Base-by-base conservation (phyloP, 2,329 filamentous ascomycete genomes). In the Calonectria henricotiae region DNA sequence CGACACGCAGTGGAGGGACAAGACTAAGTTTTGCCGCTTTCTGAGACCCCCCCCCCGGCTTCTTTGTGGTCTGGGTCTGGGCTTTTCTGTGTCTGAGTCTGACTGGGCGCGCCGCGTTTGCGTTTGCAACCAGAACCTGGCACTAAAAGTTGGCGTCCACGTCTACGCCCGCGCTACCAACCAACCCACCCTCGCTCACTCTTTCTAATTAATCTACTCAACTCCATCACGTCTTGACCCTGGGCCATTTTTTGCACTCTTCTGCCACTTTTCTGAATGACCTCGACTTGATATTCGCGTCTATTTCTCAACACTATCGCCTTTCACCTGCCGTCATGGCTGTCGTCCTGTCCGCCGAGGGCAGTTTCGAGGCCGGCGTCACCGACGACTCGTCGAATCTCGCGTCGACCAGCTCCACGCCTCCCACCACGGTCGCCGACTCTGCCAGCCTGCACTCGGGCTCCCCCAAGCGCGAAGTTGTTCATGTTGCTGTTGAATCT, bases 361-460 rank as follows among this genome's bases (percentile, higher is more conserved):
- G 76, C 76, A 79, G 77, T 77, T 78, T 81, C 70, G 75, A 76
- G 67, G 69, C 67, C 44, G 71, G 68, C 68, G 70, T 55, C 63
- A 71, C 69, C 32, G 77, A 78, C 65, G 85, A 86, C 51, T 86
- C 85, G 62, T 86, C 84, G 77, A 82, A 88, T 75, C 83, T 87
- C 85, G 87, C 87, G 84, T 89, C 88, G 61, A 83, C 86, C 30
- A 87, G 85, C 76, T 91, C 89, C 23, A 93, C 91, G 68, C 91
- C 91, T 55, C 90, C 90, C 27, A 93, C 91, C 60, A 93, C 89
- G 74, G 84, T 91, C 74, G 89, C 88, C 77, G 91, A 93, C 79
- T 86, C 85, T 75, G 86, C 85, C 70, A 92, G 90, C 82, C 83
- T 90, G 67, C 84, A 85, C 65, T 88, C 88, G 46, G 82, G 83